phyloP scores from a whole-genome alignment of 1,284 basidiomycete species.

The Sanghuangporus baumii region DNA sequence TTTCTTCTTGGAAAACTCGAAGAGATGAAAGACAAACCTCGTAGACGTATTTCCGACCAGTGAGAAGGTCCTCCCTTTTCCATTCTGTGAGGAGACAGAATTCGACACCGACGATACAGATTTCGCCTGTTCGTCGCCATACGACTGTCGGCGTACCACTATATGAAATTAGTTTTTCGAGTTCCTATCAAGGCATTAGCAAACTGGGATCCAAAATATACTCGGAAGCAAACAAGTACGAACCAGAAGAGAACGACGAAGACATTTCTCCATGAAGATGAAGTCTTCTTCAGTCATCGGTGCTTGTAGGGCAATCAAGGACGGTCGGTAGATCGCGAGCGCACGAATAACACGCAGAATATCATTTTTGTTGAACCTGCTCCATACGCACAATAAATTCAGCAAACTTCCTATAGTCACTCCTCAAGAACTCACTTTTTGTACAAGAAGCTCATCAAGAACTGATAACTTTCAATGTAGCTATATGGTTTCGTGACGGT shows the following conservation, averaged over 20 bases:
- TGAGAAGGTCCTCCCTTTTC: slow-evolving; percentile 78
- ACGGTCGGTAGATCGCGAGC: slow-evolving; percentile 91
- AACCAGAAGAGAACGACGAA: slow-evolving; percentile 89
- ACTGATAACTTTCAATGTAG: slow-evolving; percentile 92
- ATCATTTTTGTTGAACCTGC: slow-evolving; percentile 92
- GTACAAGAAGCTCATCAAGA: slow-evolving; percentile 87
- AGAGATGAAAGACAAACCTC: slow-evolving; percentile 46
- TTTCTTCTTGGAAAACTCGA: slow-evolving; percentile 7
- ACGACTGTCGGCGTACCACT: slow-evolving; percentile 99
- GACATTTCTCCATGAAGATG: slow-evolving; percentile 92
- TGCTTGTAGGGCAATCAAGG: slow-evolving; percentile 95
- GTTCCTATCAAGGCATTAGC: slow-evolving; percentile 52
- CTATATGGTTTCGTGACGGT: slow-evolving; percentile 80
- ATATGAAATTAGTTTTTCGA: slow-evolving; percentile 95
- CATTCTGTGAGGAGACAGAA: slow-evolving; percentile 93
- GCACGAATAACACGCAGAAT: slow-evolving; percentile 92
- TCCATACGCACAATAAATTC: background rate
- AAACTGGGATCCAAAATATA: background rate
- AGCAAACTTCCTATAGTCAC: background rate
- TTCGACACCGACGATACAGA: slow-evolving; percentile 93
- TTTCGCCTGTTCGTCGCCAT: slow-evolving; percentile 97
- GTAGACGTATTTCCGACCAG: slow-evolving; percentile 82
- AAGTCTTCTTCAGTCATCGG: slow-evolving; percentile 90
- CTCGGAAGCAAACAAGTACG: slow-evolving; percentile 26
- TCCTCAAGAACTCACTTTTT: slow-evolving; percentile 48